Evolutionary conservation across 805 yeast genomes (phyloP).

Genomic region (Zygosaccharomyces bailii): DNA sequence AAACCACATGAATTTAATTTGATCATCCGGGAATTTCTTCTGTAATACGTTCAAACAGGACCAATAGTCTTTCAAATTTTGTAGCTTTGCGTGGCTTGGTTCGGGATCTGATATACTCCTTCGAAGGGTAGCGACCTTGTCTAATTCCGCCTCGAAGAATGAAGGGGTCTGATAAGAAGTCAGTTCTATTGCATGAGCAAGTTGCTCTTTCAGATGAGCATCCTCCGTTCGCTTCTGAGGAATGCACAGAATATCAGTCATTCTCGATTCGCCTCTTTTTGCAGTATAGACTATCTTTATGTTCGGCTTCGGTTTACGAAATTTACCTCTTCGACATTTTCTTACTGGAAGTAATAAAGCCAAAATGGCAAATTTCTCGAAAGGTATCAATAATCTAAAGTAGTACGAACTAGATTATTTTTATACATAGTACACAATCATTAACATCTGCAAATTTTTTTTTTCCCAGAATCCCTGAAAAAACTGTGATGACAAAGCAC

Average conservation of each 20-base stretch:
- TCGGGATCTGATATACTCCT: constrained; percentile 38
- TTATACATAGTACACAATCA: constrained; percentile 5
- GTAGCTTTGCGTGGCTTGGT: constrained; percentile 38
- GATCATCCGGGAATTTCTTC: constrained; percentile 61
- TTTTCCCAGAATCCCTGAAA: neutral
- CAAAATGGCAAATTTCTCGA: neutral
- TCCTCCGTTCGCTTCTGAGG: constrained; percentile 49
- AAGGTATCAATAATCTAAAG: neutral
- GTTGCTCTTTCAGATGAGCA: constrained; percentile 40
- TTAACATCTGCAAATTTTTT: neutral
- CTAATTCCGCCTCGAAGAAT: constrained; percentile 43
- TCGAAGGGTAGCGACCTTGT: constrained; percentile 44
- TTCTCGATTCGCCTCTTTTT: constrained; percentile 4
- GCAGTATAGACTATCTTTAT: neutral
- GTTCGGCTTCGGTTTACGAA: neutral
- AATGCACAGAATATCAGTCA: constrained; percentile 45
- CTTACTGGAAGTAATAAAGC: neutral
- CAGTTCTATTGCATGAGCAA: constrained; percentile 44
- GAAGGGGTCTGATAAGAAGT: constrained; percentile 46
- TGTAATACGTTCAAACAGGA: constrained; percentile 42
- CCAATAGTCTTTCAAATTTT: constrained; percentile 45
- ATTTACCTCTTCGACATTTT: neutral
- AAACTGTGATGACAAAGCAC: neutral
- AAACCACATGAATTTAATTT: constrained; percentile 66
- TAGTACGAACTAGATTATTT: neutral